phyloP scores from a whole-genome alignment of 2,329 filamentous ascomycete genomes.

The Fragosphaeria purpurea region DNA sequence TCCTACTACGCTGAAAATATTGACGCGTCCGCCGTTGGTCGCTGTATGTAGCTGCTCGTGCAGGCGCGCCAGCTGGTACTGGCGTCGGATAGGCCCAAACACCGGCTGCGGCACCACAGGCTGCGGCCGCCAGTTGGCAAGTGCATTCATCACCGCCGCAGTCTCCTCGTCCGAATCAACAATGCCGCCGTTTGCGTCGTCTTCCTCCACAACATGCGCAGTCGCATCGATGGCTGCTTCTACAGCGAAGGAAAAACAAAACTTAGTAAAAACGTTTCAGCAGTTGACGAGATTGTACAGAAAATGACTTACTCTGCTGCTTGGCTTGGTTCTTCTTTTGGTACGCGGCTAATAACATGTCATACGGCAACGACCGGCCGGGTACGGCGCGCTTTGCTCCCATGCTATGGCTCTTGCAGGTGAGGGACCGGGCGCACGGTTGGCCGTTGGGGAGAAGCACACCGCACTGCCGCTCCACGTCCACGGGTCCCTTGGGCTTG shows the following conservation, averaged over 20 bases:
- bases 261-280: background rate
- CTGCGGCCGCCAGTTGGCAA: constrained; percentile 65
- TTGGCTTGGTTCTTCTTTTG: constrained; percentile 99
- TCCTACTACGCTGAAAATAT: constrained; percentile 53
- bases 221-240: constrained; percentile 93
- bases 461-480: constrained; percentile 90
- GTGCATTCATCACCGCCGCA: constrained; percentile 73
- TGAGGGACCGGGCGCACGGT: constrained; percentile 77
- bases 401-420: constrained; percentile 94
- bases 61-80: constrained; percentile 53
- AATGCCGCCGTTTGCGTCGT: constrained; percentile 67
- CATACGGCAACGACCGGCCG: constrained; percentile 78
- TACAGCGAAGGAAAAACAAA: constrained; percentile 24
- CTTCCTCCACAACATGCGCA: constrained; percentile 76
- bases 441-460: constrained; percentile 77
- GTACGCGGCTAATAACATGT: constrained; percentile 79
- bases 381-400: constrained; percentile 83
- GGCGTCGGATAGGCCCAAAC: constrained; percentile 50
- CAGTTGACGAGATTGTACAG: background rate
- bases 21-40: constrained; percentile 54
- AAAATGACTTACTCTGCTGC: constrained; percentile 53
- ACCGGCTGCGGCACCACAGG: constrained; percentile 61
- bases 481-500: constrained; percentile 85
- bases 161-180: constrained; percentile 95
- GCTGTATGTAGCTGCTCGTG: constrained; percentile 57